Base-by-base conservation (phyloP, 2,329 filamentous ascomycete genomes). In the Meredithiella fracta region DNA sequence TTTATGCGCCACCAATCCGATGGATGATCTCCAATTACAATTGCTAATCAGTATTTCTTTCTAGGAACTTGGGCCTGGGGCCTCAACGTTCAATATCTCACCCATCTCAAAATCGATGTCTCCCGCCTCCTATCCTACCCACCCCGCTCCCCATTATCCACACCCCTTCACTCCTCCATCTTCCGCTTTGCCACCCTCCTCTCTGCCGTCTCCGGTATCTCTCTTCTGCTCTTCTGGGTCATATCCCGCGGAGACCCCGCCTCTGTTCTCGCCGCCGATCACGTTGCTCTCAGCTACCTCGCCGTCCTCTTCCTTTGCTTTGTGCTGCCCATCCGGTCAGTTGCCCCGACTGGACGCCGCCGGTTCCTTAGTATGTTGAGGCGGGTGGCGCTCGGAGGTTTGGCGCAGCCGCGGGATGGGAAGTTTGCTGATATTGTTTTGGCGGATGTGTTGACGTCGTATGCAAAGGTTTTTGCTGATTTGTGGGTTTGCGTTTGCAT, bases 401-500 rank as follows among this genome's bases (percentile, higher is more conserved):
- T 98, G 23, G 91, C 92, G 14, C 83, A 91, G 68, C 74, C 86
- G 0, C 79, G 86, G 62, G 86, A 96, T 67, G 89, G 91, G 55
- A 95, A 94, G 65, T 97, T 97, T 64, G 91, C 88, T 56, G 92
- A 98, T 66, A 85, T 97, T 54, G 71, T 98, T 58, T 79, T 98
- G 17, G 90, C 92, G 34, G 92, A 98, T 75, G 91, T 89, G 56
- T 71, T 97, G 62, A 98, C 92, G 44, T 94, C 86, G 64, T 98
- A 97, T 67, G 84, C 91, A 60, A 95, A 94, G 68, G 85, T 96
- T 29, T 74, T 94, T 26, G 91, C 83, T 23, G 92, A 98, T 67
- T 71, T 96, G 11, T 96, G 89, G 66, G 85, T 97, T 56, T 82
- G 82, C 51, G 69, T 89, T 26, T 97, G 89, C 78, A 95, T 96